A percentile compares a stretch with the other conserved stretches of the same genome.
Evolutionary conservation across 169 alveolate genomes (phyloP).

Genomic region (Plasmodium billcollinsi): DNA sequence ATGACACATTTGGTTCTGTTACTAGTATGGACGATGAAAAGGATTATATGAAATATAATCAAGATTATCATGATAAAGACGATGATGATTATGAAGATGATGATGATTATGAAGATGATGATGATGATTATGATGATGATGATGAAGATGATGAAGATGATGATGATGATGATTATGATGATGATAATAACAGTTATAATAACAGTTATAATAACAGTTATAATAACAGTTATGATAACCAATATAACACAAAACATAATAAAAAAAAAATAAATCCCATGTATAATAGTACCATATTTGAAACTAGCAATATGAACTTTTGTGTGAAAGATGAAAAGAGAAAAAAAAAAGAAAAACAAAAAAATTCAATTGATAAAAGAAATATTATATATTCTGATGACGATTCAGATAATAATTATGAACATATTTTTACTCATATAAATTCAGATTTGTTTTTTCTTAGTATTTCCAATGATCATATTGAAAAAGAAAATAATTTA

Average conservation of each 20-base stretch:
- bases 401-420: conserved; percentile 73
- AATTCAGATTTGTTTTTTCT: conserved; percentile 54
- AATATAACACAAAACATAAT: neutral
- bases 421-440: conserved; percentile 65
- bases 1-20: conserved; percentile 26
- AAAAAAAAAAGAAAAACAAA: conserved; percentile 26
- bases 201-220: no score
- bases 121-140: conserved; percentile 5
- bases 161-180: no score
- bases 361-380: conserved; percentile 4
- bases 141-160: no score
- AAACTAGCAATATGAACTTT: conserved; percentile 62
- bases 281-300: conserved; percentile 73
- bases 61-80: neutral
- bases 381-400: conserved; percentile 64
- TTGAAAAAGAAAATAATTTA: conserved; percentile 55
- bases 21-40: neutral
- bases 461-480: conserved; percentile 73
- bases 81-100: neutral
- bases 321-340: conserved; percentile 7
- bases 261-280: conserved; percentile 36
- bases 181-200: no score
- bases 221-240: conserved; percentile 1
- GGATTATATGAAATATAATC: conserved; percentile 7
- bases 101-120: neutral